These are phyloP conservation scores for Oxyria digyna DNA, from an alignment of 148 eudicot genomes.

Conservation along the genomic window DNA sequence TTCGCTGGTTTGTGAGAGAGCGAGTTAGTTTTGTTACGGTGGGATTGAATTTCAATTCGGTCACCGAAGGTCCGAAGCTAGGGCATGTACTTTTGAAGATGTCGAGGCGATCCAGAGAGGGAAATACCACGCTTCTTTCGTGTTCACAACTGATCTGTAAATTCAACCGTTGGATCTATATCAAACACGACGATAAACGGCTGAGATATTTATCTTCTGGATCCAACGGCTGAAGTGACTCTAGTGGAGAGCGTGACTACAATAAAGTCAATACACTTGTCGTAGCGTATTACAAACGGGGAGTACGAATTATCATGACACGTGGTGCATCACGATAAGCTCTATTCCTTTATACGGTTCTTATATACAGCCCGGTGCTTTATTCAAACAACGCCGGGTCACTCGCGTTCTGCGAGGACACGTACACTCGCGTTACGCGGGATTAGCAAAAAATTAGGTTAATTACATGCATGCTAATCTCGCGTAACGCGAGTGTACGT, in stretches of 20 bases:
- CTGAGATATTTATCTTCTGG: background rate
- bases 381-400: no score
- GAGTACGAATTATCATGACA: background rate
- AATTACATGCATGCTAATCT: no score
- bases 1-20: background rate
- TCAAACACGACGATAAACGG: background rate
- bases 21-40: constrained; percentile 1
- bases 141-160: background rate
- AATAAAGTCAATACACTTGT: background rate
- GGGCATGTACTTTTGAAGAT: constrained; percentile 1
- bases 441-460: no score
- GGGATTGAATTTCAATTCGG: constrained; percentile 5
- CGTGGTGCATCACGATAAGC: background rate
- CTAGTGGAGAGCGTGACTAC: background rate
- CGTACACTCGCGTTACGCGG: no score
- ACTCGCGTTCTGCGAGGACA: no score
- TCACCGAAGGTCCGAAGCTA: constrained; percentile 2
- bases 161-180: background rate
- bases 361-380: no score
- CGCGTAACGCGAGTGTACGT: no score
- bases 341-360: background rate
- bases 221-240: background rate
- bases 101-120: background rate
- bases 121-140: background rate
- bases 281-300: background rate